Percentiles rank a stretch among this genome's conserved stretches.
Conservation (phyloP, 345 rosid genomes). For the Melaleuca quinquenervia region DNA sequence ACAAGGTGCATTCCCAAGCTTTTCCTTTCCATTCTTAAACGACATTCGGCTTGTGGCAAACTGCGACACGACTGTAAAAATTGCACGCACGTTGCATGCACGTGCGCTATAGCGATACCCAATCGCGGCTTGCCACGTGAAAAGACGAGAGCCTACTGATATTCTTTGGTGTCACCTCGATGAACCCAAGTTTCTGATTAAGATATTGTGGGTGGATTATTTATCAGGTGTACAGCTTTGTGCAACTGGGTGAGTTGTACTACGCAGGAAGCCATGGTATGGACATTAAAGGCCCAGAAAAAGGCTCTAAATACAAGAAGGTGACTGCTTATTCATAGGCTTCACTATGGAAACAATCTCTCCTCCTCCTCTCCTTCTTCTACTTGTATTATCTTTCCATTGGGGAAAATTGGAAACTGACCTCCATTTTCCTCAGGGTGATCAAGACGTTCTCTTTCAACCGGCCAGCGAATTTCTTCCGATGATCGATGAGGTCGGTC, state of each 20-base stretch:
- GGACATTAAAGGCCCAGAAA: conserved; percentile 94
- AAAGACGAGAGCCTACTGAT: no score
- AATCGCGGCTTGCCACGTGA: background rate
- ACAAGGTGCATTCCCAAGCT: conserved; percentile 52
- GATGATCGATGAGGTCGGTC: conserved; percentile 67
- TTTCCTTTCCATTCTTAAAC: background rate
- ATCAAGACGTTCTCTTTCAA: conserved; percentile 50
- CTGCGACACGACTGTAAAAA: background rate
- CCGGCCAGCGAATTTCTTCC: conserved; percentile 81
- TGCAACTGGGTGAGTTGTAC: conserved; percentile 70
- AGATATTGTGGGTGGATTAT: background rate
- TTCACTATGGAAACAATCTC: background rate
- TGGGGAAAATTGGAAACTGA: background rate
- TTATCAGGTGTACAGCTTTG: conserved; percentile 70
- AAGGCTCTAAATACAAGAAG: conserved; percentile 37
- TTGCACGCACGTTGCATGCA: background rate
- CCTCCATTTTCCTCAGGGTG: conserved; percentile 16
- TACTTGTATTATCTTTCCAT: background rate
- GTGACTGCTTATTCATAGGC: conserved; percentile 10
- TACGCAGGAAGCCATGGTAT: conserved; percentile 99
- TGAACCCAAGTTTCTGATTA: background rate
- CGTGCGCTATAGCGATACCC: background rate
- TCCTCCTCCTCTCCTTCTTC: background rate
- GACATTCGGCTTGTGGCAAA: background rate
- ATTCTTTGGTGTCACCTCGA: background rate